Evolutionary conservation across 2,329 filamentous ascomycete genomes (phyloP), one percentile per base, ranked within the genome.

Genomic region (Penicillium nordicum): DNA sequence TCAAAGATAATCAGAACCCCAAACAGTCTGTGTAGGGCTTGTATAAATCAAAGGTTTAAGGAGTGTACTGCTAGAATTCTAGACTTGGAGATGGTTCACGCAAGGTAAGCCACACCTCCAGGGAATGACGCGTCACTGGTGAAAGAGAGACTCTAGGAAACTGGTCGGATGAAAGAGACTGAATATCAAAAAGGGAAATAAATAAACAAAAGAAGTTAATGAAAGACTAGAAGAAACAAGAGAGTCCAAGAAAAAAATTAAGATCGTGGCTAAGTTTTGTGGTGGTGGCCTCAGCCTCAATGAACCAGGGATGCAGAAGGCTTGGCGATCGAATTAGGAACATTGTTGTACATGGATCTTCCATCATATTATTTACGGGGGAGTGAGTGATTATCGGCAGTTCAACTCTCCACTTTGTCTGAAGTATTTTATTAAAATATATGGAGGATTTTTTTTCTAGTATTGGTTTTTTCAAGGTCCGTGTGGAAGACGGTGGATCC

Each of bases 51-150:
- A 55, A 42, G 34, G n/a, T 46, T 53, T 25, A 41, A 54, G 34
- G 45, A 47, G 27, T 54, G 43, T 36, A 54, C 25, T 42, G 46
- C 32, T 55, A 41, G 44, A 42, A 41, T 47, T 43, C 41, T 44
- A 54, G 45, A 29, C 38, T 43, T 52, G 21, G 18, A 36, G 51
- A 47, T 43, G 14, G 10, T 18, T 48, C 25, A 38, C 46, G 37
- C 45, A 38, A 45, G 47, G 59, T 42, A 45, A 52, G 59, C 45
- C 61, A 64, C 59, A 58, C 53, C 57, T 52, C 57, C 57, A 49
- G 57, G 58, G 59, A 51, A 42, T 59, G 57, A 59, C 52, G 44
- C 36, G 48, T 59, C 47, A 45, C 12, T 36, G 44, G 27, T 40
- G 42, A 54, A 56, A 54, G 50, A 64, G 57, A 45, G 58, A 62